Percentiles rank a stretch among this genome's conserved stretches.
These are phyloP conservation scores for Sphenostylis stenocarpa DNA, from an alignment of 306 rosid genomes.

Conservation along the genomic window DNA sequence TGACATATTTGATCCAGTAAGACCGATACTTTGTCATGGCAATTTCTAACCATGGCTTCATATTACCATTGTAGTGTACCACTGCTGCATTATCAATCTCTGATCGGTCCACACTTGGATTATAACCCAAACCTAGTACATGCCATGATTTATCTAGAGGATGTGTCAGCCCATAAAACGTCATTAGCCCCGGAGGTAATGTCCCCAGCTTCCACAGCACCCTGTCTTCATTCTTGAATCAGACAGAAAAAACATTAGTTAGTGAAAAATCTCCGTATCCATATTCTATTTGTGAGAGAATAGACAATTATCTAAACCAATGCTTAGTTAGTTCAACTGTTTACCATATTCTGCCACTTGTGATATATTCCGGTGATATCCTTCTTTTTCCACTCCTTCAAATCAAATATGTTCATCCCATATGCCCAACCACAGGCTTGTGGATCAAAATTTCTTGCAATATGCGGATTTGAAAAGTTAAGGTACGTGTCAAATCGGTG, in stretches of 20 bases:
- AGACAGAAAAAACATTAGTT: slow-evolving; percentile 20
- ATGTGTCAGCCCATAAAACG: slow-evolving; percentile 88
- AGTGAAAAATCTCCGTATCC: not conserved
- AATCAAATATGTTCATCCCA: slow-evolving; percentile 95
- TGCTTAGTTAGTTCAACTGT: slow-evolving; percentile 32
- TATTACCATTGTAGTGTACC: slow-evolving; percentile 89
- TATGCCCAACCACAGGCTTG: slow-evolving; percentile 98
- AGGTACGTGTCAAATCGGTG: slow-evolving; percentile 95
- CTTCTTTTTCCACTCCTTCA: slow-evolving; percentile 84
- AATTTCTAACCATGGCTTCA: slow-evolving; percentile 96
- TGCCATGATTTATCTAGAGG: slow-evolving; percentile 91
- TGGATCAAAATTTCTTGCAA: slow-evolving; percentile 87
- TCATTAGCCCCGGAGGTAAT: slow-evolving; percentile 89
- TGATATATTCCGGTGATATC: slow-evolving; percentile 95
- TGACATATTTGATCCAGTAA: slow-evolving; percentile 85
- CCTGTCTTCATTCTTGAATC: slow-evolving; percentile 84
- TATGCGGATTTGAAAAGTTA: slow-evolving; percentile 82
- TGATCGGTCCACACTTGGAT: slow-evolving; percentile 67
- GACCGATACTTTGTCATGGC: slow-evolving; percentile 82
- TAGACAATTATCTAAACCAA: slow-evolving; percentile 23
- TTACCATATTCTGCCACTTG: slow-evolving; percentile 99
- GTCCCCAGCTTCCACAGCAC: slow-evolving; percentile 95
- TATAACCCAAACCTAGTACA: slow-evolving; percentile 97
- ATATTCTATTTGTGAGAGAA: not conserved
- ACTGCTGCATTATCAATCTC: slow-evolving; percentile 84